These are phyloP conservation scores for Rutstroemia sydowiana DNA, from an alignment of 2,329 filamentous ascomycete species.

Conservation along the genomic window DNA sequence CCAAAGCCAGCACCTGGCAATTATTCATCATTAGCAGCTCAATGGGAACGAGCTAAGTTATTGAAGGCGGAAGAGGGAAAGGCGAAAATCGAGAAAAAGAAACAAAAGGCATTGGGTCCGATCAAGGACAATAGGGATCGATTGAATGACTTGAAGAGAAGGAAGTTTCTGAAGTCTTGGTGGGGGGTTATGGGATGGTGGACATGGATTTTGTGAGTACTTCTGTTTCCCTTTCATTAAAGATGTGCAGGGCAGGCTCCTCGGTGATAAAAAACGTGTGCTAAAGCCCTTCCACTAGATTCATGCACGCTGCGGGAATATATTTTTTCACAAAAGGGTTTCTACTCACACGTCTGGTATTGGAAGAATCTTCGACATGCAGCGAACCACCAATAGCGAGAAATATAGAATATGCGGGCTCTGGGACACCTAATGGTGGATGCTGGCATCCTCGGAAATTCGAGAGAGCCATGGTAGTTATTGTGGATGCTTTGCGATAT, in stretches of 20 bases:
- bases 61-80: slow-evolving; percentile 24
- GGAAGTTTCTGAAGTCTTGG: slow-evolving; percentile 26
- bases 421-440: slow-evolving; percentile 49
- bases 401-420: slow-evolving; percentile 18
- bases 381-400: slow-evolving; percentile 56
- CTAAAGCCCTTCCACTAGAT: slow-evolving; percentile 19
- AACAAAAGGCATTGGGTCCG: slow-evolving; percentile 9
- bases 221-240: background rate
- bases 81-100: slow-evolving; percentile 14
- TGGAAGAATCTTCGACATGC: slow-evolving; percentile 70
- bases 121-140: slow-evolving; percentile 22
- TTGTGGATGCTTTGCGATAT: slow-evolving; percentile 92
- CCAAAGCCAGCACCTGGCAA: slow-evolving; percentile 26
- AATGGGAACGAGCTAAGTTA: slow-evolving; percentile 28
- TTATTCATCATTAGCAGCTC: slow-evolving; percentile 26
- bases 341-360: slow-evolving; percentile 75
- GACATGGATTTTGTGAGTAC: slow-evolving; percentile 29
- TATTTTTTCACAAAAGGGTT: slow-evolving; percentile 94
- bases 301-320: slow-evolving; percentile 71
- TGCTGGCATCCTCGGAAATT: slow-evolving; percentile 98
- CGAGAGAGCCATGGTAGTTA: slow-evolving; percentile 79
- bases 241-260: no score
- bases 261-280: background rate
- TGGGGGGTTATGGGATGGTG: slow-evolving; percentile 27
- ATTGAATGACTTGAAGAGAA: slow-evolving; percentile 25